Evolutionary conservation across 176 grass and related monocot species (phyloP).

Genomic region (Oryza rufipogon): DNA sequence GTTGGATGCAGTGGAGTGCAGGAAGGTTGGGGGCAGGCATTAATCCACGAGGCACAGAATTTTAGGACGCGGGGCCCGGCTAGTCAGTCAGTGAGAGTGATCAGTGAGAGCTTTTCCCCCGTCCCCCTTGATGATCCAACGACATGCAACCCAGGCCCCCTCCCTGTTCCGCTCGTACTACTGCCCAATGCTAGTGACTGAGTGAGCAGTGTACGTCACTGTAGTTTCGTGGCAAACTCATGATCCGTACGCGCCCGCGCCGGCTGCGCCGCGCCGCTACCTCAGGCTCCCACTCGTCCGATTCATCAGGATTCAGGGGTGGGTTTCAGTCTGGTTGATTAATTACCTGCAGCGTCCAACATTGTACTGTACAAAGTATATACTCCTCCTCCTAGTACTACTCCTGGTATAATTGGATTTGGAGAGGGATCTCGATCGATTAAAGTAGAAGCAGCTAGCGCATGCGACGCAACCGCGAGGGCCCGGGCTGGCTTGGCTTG

Average conservation of each 20-base stretch:
- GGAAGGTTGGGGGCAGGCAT: not conserved
- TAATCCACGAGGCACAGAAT: conserved; percentile 48
- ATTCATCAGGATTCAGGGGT: not conserved
- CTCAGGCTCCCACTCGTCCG: not conserved
- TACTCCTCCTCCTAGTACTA: too few relatives aligned
- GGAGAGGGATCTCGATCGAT: too few relatives aligned
- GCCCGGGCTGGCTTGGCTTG: not conserved
- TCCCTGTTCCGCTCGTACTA: not conserved
- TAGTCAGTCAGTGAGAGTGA: not conserved
- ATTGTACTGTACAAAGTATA: too few relatives aligned
- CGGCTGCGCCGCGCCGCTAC: not conserved
- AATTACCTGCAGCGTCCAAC: not conserved
- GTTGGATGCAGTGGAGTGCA: conserved; percentile 42
- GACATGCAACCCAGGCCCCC: not conserved
- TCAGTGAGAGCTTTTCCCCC: too few relatives aligned
- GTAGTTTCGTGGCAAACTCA: conserved; percentile 38
- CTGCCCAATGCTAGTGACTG: not conserved
- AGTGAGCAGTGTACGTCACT: conserved; percentile 35
- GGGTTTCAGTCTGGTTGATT: not conserved
- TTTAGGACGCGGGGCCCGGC: conserved; percentile 38
- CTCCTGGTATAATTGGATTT: too few relatives aligned
- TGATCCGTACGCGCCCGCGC: not conserved
- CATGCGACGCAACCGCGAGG: too few relatives aligned
- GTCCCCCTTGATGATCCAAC: not conserved
- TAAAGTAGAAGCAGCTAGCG: too few relatives aligned